Conservation (phyloP, 306 rosid genomes). For the Spatholobus suberectus region DNA sequence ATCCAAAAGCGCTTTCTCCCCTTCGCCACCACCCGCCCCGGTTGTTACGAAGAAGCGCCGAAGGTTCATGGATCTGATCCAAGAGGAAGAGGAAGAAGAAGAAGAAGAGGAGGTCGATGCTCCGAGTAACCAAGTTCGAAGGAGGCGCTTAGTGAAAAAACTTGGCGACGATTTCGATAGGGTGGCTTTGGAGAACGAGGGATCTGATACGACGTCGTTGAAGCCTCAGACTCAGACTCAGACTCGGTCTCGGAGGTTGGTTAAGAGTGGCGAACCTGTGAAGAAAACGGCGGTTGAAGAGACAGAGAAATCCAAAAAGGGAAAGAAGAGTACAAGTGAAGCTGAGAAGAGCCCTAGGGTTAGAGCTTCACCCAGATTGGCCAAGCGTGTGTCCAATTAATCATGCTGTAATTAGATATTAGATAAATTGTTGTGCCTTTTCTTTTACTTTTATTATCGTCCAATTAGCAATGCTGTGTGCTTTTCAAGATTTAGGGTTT, state of each 20-base stretch:
- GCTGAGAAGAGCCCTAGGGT: constrained; percentile 28
- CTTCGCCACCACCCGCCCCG: constrained; percentile 79
- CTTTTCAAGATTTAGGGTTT: background rate
- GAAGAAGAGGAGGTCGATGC: background rate
- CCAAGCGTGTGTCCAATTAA: constrained; percentile 44
- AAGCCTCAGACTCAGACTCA: constrained; percentile 47
- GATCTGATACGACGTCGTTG: background rate
- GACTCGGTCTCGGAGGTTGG: constrained; percentile 44
- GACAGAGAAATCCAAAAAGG: constrained; percentile 35
- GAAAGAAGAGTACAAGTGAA: constrained; percentile 28
- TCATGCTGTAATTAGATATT: background rate
- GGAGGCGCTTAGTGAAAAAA: constrained; percentile 76
- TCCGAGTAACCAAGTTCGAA: constrained; percentile 26
- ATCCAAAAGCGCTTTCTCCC: constrained; percentile 28
- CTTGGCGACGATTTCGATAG: constrained; percentile 82
- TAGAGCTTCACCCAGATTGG: constrained; percentile 70
- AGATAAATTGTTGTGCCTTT: background rate
- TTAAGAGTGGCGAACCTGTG: constrained; percentile 34
- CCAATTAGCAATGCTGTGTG: background rate
- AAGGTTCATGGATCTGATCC: constrained; percentile 48
- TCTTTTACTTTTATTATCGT: background rate
- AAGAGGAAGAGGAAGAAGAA: constrained; percentile 42
- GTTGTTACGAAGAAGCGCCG: constrained; percentile 55
- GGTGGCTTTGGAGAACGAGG: constrained; percentile 59
- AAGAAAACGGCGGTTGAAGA: constrained; percentile 48